Evolutionary conservation across 2,329 filamentous ascomycete genomes (phyloP).

Genomic region (Trichophyton benhamiae): DNA sequence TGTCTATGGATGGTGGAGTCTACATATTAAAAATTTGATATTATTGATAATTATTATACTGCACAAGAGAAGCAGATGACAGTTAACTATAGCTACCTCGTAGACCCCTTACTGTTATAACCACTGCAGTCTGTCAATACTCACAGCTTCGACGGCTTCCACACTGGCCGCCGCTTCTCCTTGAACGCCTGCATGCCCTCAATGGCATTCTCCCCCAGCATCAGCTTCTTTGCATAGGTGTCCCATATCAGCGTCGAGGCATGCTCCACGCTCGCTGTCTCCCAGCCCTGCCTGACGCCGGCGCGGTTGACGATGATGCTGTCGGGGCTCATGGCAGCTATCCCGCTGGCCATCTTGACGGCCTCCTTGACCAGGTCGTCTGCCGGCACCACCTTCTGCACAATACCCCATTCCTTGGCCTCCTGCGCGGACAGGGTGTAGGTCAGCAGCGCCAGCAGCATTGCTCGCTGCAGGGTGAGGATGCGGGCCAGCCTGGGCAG

Average conservation of each 20-base stretch:
- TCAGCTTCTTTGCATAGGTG: constrained; percentile 70
- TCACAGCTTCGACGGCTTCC: constrained; percentile 57
- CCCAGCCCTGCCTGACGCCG: constrained; percentile 59
- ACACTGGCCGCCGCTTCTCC: constrained; percentile 75
- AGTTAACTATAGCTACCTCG: too few species aligned
- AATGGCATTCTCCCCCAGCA: constrained; percentile 70
- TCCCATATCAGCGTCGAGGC: constrained; percentile 70
- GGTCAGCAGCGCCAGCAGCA: constrained; percentile 58
- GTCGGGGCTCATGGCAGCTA: constrained; percentile 57
- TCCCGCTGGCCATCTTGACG: constrained; percentile 46
- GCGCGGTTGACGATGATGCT: constrained; percentile 57
- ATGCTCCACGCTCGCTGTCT: constrained; percentile 49
- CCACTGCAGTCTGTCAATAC: too few species aligned
- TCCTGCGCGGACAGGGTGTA: constrained; percentile 47
- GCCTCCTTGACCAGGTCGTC: constrained; percentile 61
- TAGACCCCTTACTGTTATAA: too few species aligned
- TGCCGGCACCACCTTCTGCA: constrained; percentile 51
- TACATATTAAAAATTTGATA: too few species aligned
- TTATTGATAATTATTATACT: too few species aligned
- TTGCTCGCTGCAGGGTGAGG: constrained; percentile 54
- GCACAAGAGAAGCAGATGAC: too few species aligned
- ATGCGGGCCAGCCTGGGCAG: constrained; percentile 54
- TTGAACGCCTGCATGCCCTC: constrained; percentile 83
- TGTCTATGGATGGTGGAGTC: too few species aligned
- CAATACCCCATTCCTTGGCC: constrained; percentile 51